These are phyloP conservation scores for Akanthomyces muscarius DNA, from an alignment of 2,329 filamentous ascomycete genomes.

Conservation along the genomic window DNA sequence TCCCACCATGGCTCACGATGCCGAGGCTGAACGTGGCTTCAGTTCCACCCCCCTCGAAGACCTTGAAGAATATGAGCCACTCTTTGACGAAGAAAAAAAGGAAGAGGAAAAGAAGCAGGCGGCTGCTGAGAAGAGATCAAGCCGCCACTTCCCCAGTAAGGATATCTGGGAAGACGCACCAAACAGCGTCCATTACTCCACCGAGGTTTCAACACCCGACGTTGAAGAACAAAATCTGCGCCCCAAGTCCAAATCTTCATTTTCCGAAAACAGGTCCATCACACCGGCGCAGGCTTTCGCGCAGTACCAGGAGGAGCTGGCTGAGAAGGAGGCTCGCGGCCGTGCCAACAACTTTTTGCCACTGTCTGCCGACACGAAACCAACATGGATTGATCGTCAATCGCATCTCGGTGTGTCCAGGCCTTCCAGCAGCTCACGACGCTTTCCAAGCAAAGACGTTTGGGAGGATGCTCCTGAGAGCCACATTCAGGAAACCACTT, in stretches of 20 bases:
- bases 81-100: constrained; percentile 78
- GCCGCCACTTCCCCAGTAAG: constrained; percentile 80
- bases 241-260: constrained; percentile 28
- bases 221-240: constrained; percentile 38
- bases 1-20: constrained; percentile 57
- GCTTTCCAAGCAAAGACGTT: constrained; percentile 87
- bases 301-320: constrained; percentile 54
- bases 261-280: constrained; percentile 38
- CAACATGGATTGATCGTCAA: constrained; percentile 44
- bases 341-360: constrained; percentile 28
- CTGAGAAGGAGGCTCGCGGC: constrained; percentile 24
- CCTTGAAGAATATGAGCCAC: constrained; percentile 88
- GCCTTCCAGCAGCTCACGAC: constrained; percentile 55
- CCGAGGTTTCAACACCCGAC: constrained; percentile 78
- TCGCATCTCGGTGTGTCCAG: constrained; percentile 49
- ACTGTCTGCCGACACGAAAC: constrained; percentile 28
- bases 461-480: constrained; percentile 94
- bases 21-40: constrained; percentile 49
- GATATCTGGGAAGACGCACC: constrained; percentile 98
- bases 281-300: constrained; percentile 64
- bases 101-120: constrained; percentile 39
- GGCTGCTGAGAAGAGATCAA: constrained; percentile 47
- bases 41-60: constrained; percentile 72
- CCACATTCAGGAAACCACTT: constrained; percentile 71
- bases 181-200: constrained; percentile 71